Percentiles rank a stretch among this genome's conserved stretches.
Conservation (phyloP, 441 rosid genomes). For the Biscutella laevigata region DNA sequence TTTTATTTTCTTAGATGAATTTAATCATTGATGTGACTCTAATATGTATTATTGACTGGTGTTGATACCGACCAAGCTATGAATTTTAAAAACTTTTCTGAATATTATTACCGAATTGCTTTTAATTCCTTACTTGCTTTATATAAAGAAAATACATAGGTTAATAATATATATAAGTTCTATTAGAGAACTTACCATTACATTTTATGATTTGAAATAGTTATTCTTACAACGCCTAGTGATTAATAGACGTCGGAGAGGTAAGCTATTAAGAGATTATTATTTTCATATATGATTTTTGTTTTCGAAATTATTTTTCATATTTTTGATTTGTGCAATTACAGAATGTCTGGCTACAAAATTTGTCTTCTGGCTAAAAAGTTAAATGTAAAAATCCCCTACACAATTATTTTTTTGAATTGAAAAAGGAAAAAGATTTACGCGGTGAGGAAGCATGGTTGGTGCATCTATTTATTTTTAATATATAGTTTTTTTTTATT, state of each 20-base stretch:
- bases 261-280: no score
- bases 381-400: neutral
- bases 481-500: no score
- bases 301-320: no score
- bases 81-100: no score
- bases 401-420: no score
- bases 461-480: neutral
- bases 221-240: neutral
- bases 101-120: no score
- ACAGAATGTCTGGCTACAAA: neutral
- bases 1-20: no score
- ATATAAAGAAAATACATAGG: neutral
- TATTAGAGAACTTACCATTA: neutral
- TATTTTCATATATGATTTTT: no score
- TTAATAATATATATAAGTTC: no score
- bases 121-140: no score
- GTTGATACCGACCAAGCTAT: no score
- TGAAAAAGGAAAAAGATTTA: neutral
- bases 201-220: neutral
- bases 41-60: neutral
- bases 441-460: conserved; percentile 24
- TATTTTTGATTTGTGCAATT: neutral
- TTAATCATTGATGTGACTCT: neutral
- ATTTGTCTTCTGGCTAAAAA: neutral
- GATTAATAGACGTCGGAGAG: neutral